Evolutionary conservation across 164 flowering plant species (phyloP).

Genomic region (Malania oleifera): DNA sequence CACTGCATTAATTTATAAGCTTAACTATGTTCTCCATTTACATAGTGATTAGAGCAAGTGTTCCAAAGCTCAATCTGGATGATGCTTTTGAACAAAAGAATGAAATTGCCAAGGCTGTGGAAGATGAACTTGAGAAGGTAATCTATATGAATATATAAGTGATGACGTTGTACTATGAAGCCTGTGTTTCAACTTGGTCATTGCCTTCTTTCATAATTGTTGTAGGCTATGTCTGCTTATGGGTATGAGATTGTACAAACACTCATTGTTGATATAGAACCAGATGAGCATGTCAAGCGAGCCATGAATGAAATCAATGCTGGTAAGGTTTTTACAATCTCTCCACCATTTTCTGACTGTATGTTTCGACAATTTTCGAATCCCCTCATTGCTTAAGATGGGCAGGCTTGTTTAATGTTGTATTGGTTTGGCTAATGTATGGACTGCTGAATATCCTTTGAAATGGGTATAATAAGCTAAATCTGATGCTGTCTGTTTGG

Average conservation of each 20-base stretch:
- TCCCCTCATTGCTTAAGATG: background rate
- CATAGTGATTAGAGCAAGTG: slow-evolving; percentile 63
- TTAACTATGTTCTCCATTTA: slow-evolving; percentile 1
- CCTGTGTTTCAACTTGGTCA: slow-evolving; percentile 26
- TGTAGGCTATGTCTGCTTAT: slow-evolving; percentile 72
- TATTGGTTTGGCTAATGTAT: too few relatives aligned
- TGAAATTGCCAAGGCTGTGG: slow-evolving; percentile 62
- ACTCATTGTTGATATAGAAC: slow-evolving; percentile 77
- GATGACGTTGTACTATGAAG: slow-evolving; percentile 9
- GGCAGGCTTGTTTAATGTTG: background rate
- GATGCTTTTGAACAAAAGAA: slow-evolving; percentile 66
- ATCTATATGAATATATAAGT: background rate
- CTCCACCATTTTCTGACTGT: background rate
- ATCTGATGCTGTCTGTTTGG: too few relatives aligned
- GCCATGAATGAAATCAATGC: slow-evolving; percentile 95
- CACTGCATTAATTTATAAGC: background rate
- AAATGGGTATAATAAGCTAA: too few relatives aligned
- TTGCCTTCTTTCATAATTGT: background rate
- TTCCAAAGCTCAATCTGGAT: slow-evolving; percentile 56
- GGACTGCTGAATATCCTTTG: too few relatives aligned
- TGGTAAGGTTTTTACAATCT: slow-evolving; percentile 33
- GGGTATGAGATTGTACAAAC: slow-evolving; percentile 87
- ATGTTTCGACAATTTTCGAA: too few relatives aligned
- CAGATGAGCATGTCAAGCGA: slow-evolving; percentile 82
- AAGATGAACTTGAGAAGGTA: slow-evolving; percentile 69